Evolutionary conservation across 805 yeast genomes (phyloP), one percentile per base, ranked within the genome.

Genomic region (Helenozyma rhizophorensis): DNA sequence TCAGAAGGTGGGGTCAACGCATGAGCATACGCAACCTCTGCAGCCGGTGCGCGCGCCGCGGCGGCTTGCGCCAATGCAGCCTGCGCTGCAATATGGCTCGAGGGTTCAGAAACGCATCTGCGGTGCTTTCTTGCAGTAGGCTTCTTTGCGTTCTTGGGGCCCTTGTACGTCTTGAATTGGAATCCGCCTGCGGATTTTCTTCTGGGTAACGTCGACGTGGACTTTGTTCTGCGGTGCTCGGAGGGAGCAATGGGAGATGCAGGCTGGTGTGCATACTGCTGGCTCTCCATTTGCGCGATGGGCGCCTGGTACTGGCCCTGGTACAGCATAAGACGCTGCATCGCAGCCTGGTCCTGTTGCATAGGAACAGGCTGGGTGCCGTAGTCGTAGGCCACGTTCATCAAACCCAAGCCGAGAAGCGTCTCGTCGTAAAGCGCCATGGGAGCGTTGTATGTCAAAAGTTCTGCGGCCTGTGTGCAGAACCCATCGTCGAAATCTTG

Each of bases 111-210:
- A 23, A 37, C 50, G 6, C 58, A 42, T 19, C 50, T 45, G 32
- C 49, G 46, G 27, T 51, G 59, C 33, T 42, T 47, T 25, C 39
- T 36, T 16, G 41, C 34, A 29, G 42, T 30, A 35, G 50, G 34
- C 50, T 47, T 45, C 31, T 36, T 38, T 21, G 40, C 36, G 14
- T 39, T 37, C 32, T 39, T 43, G 16, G 62, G 62, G 7, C 58
- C 61, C 16, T 44, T 54, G 50, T 57, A 57, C 5, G 53, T 46
- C 33, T 56, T 57, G 49, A 56, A 55, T 32, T 54, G 60, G 29
- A 54, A 44, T 26, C 47, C 46, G 28, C 46, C 42, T 10, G 48
- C 45, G 37, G 50, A 42, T 27, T 47, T 48, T 29, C 45, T 28
- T 24, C 37, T 40, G 18, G 47, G 38, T 3, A 39, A 32, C 21